Conservation (phyloP, 805 yeast genomes). For the Pichia phayaonensis region DNA sequence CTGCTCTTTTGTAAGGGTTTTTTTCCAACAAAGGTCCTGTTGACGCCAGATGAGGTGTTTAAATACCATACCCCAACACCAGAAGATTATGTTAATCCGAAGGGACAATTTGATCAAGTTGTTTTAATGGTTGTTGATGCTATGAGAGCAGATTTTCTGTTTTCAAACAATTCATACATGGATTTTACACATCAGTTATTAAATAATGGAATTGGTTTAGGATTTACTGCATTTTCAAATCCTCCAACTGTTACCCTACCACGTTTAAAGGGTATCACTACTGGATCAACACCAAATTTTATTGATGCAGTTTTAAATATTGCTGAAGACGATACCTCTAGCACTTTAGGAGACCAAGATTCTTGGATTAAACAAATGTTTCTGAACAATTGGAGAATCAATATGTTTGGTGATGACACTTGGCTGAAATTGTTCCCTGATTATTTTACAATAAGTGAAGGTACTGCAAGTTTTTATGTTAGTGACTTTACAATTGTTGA, state of each 20-base stretch:
- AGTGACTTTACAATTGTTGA: constrained; percentile 95
- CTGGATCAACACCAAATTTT: constrained; percentile 92
- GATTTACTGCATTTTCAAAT: constrained; percentile 84
- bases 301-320: constrained; percentile 90
- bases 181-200: constrained; percentile 56
- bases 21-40: constrained; percentile 79
- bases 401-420: constrained; percentile 96
- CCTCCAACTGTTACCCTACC: constrained; percentile 98
- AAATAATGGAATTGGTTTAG: constrained; percentile 62
- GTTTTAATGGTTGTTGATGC: constrained; percentile 91
- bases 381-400: constrained; percentile 37
- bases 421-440: constrained; percentile 88
- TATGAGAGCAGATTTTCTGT: constrained; percentile 80
- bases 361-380: constrained; percentile 77
- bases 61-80: constrained; percentile 27
- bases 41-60: constrained; percentile 49
- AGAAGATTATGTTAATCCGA: constrained; percentile 21
- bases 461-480: constrained; percentile 90
- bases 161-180: constrained; percentile 59
- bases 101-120: constrained; percentile 53
- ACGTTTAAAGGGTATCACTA: constrained; percentile 83
- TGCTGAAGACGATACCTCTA: constrained; percentile 76
- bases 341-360: constrained; percentile 66
- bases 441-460: constrained; percentile 61
- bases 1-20: constrained; percentile 71